Conservation (phyloP, 108 stramenopile genomes). For the Parietichytrium sp. region DNA sequence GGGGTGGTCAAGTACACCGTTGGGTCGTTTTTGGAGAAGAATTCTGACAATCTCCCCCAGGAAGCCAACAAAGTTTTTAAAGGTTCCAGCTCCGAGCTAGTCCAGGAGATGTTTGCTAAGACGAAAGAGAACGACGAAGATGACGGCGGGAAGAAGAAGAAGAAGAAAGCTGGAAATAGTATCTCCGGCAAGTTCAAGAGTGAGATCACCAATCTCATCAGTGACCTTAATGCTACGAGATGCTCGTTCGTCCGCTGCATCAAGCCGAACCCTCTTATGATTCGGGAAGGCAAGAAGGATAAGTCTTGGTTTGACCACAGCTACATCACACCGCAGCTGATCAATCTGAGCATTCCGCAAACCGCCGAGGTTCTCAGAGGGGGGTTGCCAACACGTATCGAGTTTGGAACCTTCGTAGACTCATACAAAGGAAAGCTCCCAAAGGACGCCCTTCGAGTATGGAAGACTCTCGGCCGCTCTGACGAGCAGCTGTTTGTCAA, state of each 20-base stretch:
- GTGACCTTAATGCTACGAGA: constrained; percentile 79
- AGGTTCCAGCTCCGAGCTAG: constrained; percentile 64
- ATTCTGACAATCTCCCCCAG: constrained; percentile 74
- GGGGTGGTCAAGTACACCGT: constrained; percentile 85
- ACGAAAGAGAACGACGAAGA: not conserved
- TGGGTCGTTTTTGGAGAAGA: constrained; percentile 76
- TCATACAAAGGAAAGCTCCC: not conserved
- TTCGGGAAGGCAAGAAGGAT: constrained; percentile 9
- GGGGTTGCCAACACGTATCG: not conserved
- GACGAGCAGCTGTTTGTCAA: not conserved
- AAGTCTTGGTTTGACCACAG: constrained; percentile 27
- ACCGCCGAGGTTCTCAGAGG: constrained; percentile 29
- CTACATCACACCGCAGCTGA: constrained; percentile 29
- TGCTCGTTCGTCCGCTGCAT: constrained; percentile 98
- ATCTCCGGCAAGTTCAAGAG: constrained; percentile 74
- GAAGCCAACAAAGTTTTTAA: constrained; percentile 71
- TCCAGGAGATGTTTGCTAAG: constrained; percentile 48
- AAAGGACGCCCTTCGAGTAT: not conserved
- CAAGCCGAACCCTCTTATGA: constrained; percentile 82
- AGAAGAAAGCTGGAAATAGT: constrained; percentile 39
- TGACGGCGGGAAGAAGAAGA: not conserved
- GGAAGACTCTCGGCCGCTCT: not conserved
- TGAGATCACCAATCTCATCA: constrained; percentile 78
- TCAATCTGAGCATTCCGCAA: constrained; percentile 16
- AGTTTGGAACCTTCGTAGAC: not conserved